phyloP scores from a whole-genome alignment of 1,284 basidiomycete genomes.

The Vanrija sp. region DNA sequence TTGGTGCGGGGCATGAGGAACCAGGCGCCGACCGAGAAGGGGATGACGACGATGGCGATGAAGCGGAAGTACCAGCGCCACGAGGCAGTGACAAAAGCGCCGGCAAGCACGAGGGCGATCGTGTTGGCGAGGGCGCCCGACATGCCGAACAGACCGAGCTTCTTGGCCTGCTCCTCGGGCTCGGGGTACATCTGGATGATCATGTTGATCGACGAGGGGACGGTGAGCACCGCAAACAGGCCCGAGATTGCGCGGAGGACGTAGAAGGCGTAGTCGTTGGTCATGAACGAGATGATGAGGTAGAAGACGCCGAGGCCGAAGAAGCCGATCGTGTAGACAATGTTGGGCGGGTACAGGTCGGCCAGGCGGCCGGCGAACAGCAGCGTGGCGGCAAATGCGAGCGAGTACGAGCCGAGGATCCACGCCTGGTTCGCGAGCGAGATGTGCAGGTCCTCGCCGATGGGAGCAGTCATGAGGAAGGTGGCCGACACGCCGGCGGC shows the following conservation, averaged over 20 bases:
- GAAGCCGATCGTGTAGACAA: conserved; percentile 41
- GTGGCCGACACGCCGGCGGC: conserved; percentile 39
- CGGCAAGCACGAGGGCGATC: conserved; percentile 36
- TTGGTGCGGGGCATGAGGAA: conserved; percentile 39
- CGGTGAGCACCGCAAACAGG: conserved; percentile 41
- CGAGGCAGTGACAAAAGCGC: conserved; percentile 40
- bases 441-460: conserved; percentile 33
- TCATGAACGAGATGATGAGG: conserved; percentile 46
- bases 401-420: conserved; percentile 14
- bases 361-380: conserved; percentile 40
- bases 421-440: conserved; percentile 17
- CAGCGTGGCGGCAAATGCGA: conserved; percentile 35
- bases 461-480: conserved; percentile 45
- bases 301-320: conserved; percentile 40
- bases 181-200: conserved; percentile 46
- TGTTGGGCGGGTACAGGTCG: conserved; percentile 41
- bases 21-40: conserved; percentile 34
- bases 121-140: conserved; percentile 36
- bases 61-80: conserved; percentile 49
- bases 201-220: conserved; percentile 45
- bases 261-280: conserved; percentile 44
- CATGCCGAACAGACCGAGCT: conserved; percentile 44
- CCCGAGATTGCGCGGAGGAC: conserved; percentile 43
- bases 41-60: conserved; percentile 33
- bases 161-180: conserved; percentile 36